phyloP scores from a whole-genome alignment of 2,329 filamentous ascomycete species.

The Hortaea werneckii region DNA sequence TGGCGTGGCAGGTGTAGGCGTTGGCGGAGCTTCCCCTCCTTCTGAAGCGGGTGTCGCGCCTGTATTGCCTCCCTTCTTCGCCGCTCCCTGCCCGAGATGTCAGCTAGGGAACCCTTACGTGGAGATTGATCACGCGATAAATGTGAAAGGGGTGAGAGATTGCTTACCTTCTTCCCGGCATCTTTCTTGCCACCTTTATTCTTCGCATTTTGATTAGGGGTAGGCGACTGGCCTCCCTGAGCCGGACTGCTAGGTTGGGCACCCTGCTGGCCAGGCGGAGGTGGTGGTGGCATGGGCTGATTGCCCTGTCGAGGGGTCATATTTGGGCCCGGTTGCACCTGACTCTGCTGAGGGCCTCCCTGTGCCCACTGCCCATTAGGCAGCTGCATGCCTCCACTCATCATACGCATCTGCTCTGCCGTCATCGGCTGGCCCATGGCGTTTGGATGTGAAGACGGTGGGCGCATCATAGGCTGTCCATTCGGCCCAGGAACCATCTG shows the following conservation, averaged over 20 bases:
- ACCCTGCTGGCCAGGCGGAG: conserved; percentile 12
- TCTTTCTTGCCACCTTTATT: conserved; percentile 65
- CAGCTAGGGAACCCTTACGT: too few species aligned
- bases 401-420: conserved; percentile 22
- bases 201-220: conserved; percentile 64
- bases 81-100: conserved; percentile 1
- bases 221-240: conserved; percentile 54
- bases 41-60: conserved; percentile 33
- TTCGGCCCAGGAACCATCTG: conserved; percentile 34
- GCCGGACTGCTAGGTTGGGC: conserved; percentile 40
- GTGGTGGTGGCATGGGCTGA: conserved; percentile 37
- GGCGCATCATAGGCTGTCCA: conserved; percentile 14
- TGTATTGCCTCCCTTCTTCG: conserved; percentile 9
- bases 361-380: conserved; percentile 13
- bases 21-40: conserved; percentile 34
- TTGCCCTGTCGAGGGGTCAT: conserved; percentile 57
- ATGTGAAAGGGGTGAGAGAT: background rate
- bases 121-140: conserved; percentile 2
- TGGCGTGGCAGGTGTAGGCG: conserved; percentile 39
- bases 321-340: conserved; percentile 36
- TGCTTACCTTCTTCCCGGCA: conserved; percentile 37
- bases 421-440: conserved; percentile 28
- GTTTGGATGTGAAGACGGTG: conserved; percentile 54
- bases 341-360: conserved; percentile 20
- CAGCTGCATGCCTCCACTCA: conserved; percentile 28